phyloP scores from a whole-genome alignment of 257 asterid species.

The Knoxia roxburghii region DNA sequence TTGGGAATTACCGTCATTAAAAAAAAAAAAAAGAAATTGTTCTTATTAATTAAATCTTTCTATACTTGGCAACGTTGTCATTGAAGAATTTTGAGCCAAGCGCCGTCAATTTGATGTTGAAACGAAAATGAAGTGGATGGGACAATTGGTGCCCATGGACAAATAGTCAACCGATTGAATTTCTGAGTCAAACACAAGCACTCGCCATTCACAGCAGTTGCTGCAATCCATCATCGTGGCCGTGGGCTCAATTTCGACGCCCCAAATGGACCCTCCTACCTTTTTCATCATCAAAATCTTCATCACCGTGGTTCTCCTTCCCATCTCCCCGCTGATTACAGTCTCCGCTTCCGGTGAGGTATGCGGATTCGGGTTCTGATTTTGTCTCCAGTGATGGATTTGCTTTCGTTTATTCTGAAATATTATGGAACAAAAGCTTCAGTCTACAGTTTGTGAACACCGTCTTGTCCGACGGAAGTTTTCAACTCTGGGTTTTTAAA shows the following conservation, averaged over 20 bases:
- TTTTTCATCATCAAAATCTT: not conserved
- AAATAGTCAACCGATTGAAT: not conserved
- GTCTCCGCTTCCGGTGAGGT: constrained; percentile 12
- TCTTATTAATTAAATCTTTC: no score
- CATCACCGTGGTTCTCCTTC: not conserved
- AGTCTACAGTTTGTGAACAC: not conserved
- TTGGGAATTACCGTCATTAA: no score
- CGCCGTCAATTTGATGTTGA: not conserved
- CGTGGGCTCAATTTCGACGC: not conserved
- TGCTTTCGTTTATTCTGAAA: not conserved
- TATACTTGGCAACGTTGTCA: no score
- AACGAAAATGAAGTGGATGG: not conserved
- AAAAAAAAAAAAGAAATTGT: no score
- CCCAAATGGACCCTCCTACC: not conserved
- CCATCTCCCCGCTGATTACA: not conserved
- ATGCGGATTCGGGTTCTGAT: not conserved
- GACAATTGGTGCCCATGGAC: not conserved
- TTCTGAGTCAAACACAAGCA: not conserved
- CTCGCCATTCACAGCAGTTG: not conserved
- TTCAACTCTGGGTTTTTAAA: no score
- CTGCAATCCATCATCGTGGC: not conserved
- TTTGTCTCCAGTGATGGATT: not conserved
- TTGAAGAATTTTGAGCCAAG: no score
- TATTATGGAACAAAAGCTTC: not conserved
- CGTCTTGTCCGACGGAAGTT: not conserved